These are phyloP conservation scores for Thymus quinquecostatus DNA, from an alignment of 257 asterid species.

Conservation along the genomic window DNA sequence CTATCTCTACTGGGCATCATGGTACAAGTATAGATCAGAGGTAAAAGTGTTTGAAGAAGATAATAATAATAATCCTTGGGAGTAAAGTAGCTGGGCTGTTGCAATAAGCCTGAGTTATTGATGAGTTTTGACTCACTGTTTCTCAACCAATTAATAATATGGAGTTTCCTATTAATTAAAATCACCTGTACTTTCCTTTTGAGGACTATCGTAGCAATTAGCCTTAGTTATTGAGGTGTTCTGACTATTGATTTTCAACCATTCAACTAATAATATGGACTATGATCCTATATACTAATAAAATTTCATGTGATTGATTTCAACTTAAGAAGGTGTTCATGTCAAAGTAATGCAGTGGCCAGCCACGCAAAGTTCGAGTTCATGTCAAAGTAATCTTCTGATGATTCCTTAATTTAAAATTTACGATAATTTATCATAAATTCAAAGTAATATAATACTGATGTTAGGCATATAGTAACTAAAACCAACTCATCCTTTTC, in stretches of 20 bases:
- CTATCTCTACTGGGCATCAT: conserved; percentile 53
- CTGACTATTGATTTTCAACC: conserved; percentile 19
- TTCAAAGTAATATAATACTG: background rate
- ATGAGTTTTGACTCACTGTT: conserved; percentile 25
- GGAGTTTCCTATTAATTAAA: conserved; percentile 2
- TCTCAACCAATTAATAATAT: conserved; percentile 12
- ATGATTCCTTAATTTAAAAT: background rate
- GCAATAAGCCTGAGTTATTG: conserved; percentile 4
- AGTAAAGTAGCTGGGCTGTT: conserved; percentile 2
- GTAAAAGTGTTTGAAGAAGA: conserved; percentile 30
- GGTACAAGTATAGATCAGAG: conserved; percentile 55
- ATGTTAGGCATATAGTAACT: background rate
- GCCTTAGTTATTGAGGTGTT: conserved; percentile 16
- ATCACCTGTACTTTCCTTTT: background rate
- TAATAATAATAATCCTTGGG: background rate
- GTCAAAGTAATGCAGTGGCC: background rate
- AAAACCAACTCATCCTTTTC: background rate
- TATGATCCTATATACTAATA: conserved; percentile 4
- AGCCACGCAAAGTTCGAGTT: background rate
- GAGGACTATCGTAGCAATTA: background rate
- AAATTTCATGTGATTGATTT: background rate
- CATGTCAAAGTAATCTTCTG: background rate
- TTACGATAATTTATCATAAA: background rate
- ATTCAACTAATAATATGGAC: background rate
- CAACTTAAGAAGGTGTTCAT: background rate